Evolutionary conservation across 495 filamentous ascomycete genomes (phyloP), one percentile per base, ranked within the genome.

Genomic region (Talaromyces nanjingensis): DNA sequence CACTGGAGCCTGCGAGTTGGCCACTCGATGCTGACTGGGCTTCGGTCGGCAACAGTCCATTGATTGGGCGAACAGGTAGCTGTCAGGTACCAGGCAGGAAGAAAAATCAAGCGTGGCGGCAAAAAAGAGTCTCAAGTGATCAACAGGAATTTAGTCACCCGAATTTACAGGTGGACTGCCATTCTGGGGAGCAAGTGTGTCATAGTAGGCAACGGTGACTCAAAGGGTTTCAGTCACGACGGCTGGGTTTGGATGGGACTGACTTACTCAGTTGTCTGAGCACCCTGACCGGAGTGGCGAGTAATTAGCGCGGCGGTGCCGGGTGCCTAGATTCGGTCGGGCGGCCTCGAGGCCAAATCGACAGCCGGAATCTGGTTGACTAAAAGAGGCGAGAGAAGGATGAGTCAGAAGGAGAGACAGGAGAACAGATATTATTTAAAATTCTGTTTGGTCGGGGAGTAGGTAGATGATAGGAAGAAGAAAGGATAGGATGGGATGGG

Each of bases 191-290:
- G 33, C 11, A 29, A 63, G 12, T 59, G 56, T 59, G 56, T 59
- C 56, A 59, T 59, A 12, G 27, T 59, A 54, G 60, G 60, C 60
- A 52, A 54, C 47, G 60, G 45, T 62, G 60, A 62, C 60, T 62
- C 42, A 62, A 54, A 18, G 9, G 27, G 27, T 25, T 27, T 56
- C 53, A 56, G 9, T 56, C 22, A 29, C 12, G 52, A 27, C 9
- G 53, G 53, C 25, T 56, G 53, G 53, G 49, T 22, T 8, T 3
- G 49, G 49, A 60, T 33, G 8, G 58, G 22, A 42, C 29, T 60
- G 37, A 37, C 29, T 62, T 45, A 62, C 59, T 62, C 18, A 52
- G 45, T 22, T 20, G 59, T 47, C 59, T 37, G 24, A 27, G 45
- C 59, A 37, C 45, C 6, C n/a, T 37, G 37, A 37, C 39, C 18